Evolutionary conservation across 2,329 filamentous ascomycete species (phyloP).

Genomic region (Microdochium paspali): DNA sequence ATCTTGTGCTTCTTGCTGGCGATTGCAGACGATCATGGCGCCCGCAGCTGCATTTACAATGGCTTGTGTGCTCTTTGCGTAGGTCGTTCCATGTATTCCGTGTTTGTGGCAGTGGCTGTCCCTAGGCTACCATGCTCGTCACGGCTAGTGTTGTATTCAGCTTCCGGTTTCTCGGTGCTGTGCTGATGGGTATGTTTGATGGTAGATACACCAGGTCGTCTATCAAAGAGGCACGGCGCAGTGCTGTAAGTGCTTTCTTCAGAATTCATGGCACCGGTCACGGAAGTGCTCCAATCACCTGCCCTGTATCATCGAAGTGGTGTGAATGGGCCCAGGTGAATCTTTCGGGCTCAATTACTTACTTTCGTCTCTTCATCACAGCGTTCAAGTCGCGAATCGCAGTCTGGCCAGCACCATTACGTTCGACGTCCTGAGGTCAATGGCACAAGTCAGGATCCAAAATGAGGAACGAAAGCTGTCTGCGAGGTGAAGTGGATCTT

Average conservation of each 20-base stretch:
- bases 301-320: too few species aligned
- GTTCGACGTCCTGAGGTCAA: neutral
- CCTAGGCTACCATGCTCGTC: neutral
- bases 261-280: neutral
- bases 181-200: neutral
- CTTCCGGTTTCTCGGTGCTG: too few species aligned
- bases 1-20: too few species aligned
- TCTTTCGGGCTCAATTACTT: too few species aligned
- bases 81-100: constrained; percentile 7
- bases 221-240: neutral
- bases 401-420: neutral
- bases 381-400: neutral
- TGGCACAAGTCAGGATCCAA: neutral
- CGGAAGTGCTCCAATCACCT: too few species aligned
- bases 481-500: too few species aligned
- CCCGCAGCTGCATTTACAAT: constrained; percentile 44
- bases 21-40: constrained; percentile 31
- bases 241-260: neutral
- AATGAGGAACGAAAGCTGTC: neutral
- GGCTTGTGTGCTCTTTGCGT: constrained; percentile 40
- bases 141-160: too few species aligned
- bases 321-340: neutral
- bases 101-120: neutral
- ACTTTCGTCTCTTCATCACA: neutral
- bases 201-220: neutral